phyloP scores from a whole-genome alignment of 495 filamentous ascomycete genomes.

The Aspergillus conjunctus region DNA sequence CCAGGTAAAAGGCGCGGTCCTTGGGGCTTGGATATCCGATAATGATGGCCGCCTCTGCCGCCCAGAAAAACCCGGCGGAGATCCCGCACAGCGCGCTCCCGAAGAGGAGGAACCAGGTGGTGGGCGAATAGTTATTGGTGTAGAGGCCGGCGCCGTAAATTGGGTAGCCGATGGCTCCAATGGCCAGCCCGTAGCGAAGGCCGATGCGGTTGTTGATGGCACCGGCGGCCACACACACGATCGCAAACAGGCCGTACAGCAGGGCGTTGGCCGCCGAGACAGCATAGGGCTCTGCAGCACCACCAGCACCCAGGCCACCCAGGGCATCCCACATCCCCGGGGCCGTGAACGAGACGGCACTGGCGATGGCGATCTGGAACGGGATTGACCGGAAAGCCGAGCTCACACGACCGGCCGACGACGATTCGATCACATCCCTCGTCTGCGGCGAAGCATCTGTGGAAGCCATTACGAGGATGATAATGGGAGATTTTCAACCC shows the following conservation, averaged over 20 bases:
- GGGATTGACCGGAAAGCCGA: conserved; percentile 21
- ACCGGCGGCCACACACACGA: conserved; percentile 37
- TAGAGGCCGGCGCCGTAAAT: conserved; percentile 59
- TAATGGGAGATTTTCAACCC: background rate
- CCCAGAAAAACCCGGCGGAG: conserved; percentile 68
- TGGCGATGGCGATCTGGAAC: conserved; percentile 38
- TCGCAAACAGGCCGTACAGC: conserved; percentile 36
- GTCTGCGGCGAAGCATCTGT: background rate
- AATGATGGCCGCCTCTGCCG: conserved; percentile 65
- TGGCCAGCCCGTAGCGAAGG: conserved; percentile 58
- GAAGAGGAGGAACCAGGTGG: conserved; percentile 62
- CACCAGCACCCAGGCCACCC: conserved; percentile 39
- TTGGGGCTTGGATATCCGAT: conserved; percentile 62
- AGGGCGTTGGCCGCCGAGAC: conserved; percentile 38
- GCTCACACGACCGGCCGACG: background rate
- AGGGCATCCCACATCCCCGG: conserved; percentile 42
- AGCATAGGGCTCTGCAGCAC: conserved; percentile 37
- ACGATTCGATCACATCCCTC: background rate
- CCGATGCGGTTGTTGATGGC: conserved; percentile 55
- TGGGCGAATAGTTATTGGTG: conserved; percentile 64
- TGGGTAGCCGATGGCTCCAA: conserved; percentile 53
- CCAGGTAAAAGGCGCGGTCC: conserved; percentile 55
- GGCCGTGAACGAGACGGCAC: conserved; percentile 38
- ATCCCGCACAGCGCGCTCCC: conserved; percentile 66
- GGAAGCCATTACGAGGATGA: background rate